Base-by-base conservation (phyloP, 352 stramenopile genomes). In the Aphanomyces euteiches region DNA sequence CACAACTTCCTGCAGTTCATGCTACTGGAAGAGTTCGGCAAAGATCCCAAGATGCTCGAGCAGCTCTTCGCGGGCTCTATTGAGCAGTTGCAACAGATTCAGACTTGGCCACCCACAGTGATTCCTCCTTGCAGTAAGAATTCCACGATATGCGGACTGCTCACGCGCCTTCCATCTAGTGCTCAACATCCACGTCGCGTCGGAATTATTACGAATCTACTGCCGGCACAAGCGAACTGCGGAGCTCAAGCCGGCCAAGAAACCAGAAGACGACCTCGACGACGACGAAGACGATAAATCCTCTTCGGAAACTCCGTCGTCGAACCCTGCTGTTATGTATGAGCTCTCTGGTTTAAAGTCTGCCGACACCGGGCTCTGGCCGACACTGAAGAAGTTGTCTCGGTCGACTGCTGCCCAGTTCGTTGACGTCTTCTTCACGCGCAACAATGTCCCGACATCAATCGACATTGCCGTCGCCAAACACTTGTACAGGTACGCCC, bases 1-100 rank as follows among this genome's bases (percentile, higher is more conserved):
- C 87, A 95, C 79, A 95, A 95, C 73, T 95, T 95, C 34, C 72
- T 95, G 21, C 87, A 95, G 73, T 95, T 92, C 64, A 95, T 95
- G 87, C 73, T 95, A 28, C 68, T 95, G 12, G 87, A 95, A 65
- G 85, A 95, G 67, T 78, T 93, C 47, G 82, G 85, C n/a, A 93
- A 95, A 59, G 79, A 86, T 61, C 81, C 79, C 12, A 47, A 73
- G 15, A 88, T 92, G 40, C 61, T 95, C 21, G 76, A 92, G 7
- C 74, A 81, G 43, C 56, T 95, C 10, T 95, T 93, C 47, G 70
- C 76, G 21, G 90, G 90, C 56, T 83, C 87, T 2, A 61, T 81
- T 15, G 65, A 87, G 56, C 84, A 95, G 59, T 77, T 95, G 4
- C 21, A 54, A 5, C 50, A 70, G 5, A 58, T 70, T 8, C 64